Base-by-base conservation (phyloP, 306 rosid genomes). In the Oemleria cerasiformis region DNA sequence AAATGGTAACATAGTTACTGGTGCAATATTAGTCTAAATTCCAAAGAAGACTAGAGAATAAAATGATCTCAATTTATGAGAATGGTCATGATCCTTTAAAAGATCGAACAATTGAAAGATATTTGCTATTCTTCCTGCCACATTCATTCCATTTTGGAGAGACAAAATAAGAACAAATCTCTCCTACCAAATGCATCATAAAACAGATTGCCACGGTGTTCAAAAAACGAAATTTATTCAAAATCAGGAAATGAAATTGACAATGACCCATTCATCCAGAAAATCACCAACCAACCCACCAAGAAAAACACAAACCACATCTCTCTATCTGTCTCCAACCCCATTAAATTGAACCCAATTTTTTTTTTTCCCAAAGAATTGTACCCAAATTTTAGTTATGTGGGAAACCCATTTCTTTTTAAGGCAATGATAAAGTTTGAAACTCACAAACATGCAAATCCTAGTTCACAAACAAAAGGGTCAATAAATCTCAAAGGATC, bases 401-500 rank as follows among this genome's bases (percentile, higher is more conserved):
- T 55, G 42, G 56, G 17, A 55, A 70, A 42, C 74, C 74, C 44
- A n/a, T 55, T 70, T 70, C 23, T 13, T 25, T 41, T 16, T 21
- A 70, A 57, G 65, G 25, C 65, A 42, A 43, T 56, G 56, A 70
- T 70, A 30, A 69, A 30, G 43, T 25, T 30, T 57, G 42, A 17
- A 40, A 44, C 55, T 36, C 23, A 36, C 1, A 7, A 60, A 60
- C 65, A 60, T 36, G 16, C 16, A 60, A 60, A 36, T 36, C 13
- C 16, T 12, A 23, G 63, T 23, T 25, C 23, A 60, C 34, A 58
- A 58, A 60, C 11, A 60, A 23, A 57, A 60, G 44, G 44, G 23
- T 7, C 63, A 34, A 19, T n/a, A 58, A 58, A 14, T 25, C 41
- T 58, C 11, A 58, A 55, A 58, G 16, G 19, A 34, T 7, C 30